Evolutionary conservation across 2,329 filamentous ascomycete species (phyloP).

Genomic region (Trichoderma breve): DNA sequence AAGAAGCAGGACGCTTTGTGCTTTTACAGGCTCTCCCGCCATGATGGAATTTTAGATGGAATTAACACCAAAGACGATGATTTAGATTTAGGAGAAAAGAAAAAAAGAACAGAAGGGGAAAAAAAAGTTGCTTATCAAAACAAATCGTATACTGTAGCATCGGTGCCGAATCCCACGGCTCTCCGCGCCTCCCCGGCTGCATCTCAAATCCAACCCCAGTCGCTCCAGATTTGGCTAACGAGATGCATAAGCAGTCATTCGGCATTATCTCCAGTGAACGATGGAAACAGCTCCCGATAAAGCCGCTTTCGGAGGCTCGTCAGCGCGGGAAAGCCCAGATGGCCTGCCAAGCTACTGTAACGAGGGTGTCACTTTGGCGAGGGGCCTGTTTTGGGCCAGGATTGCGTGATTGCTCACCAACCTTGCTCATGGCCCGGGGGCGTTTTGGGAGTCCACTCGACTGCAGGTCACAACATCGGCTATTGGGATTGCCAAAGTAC

Average conservation of each 20-base stretch:
- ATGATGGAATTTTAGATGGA: not conserved
- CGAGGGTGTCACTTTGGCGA: not conserved
- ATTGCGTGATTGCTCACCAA: constrained; percentile 21
- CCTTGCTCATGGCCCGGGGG: constrained; percentile 16
- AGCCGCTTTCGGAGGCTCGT: constrained; percentile 17
- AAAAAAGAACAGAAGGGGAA: not conserved
- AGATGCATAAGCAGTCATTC: not conserved
- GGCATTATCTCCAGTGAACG: not conserved
- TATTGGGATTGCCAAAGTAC: not conserved
- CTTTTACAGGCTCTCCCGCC: constrained; percentile 3
- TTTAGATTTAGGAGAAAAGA: not conserved
- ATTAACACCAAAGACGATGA: not conserved
- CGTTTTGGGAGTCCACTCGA: constrained; percentile 4
- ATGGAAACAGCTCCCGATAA: not conserved
- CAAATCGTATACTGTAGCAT: not conserved
- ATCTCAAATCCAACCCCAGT: not conserved
- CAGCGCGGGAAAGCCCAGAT: not conserved
- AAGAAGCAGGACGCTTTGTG: constrained; percentile 19
- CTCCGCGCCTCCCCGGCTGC: not conserved
- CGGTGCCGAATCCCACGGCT: not conserved
- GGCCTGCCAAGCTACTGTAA: not conserved
- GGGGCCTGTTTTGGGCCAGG: not conserved
- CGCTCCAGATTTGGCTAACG: not conserved
- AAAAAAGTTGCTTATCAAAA: not conserved
- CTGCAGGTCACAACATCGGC: constrained; percentile 5